Conservation (phyloP, 2,329 filamentous ascomycete genomes). For the Apiospora koreana region DNA sequence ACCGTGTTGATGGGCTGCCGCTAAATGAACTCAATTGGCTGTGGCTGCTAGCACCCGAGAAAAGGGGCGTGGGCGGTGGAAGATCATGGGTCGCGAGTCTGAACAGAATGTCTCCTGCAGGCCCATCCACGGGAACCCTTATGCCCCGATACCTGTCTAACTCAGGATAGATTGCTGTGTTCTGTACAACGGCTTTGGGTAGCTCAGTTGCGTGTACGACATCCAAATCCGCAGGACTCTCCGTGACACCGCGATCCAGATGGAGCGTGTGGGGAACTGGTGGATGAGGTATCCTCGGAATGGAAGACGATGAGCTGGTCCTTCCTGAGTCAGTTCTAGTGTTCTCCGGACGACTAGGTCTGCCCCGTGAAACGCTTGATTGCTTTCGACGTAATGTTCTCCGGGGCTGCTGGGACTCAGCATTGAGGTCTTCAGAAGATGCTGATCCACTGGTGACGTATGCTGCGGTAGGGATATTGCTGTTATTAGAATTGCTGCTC, state of each 20-base stretch:
- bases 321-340: constrained; percentile 38
- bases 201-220: constrained; percentile 44
- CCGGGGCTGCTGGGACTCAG: constrained; percentile 34
- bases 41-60: constrained; percentile 57
- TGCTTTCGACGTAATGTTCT: constrained; percentile 53
- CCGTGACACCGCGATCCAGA: constrained; percentile 43
- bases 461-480: constrained; percentile 34
- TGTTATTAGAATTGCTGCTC: constrained; percentile 39
- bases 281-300: constrained; percentile 38
- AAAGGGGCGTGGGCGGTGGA: constrained; percentile 67
- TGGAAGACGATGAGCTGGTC: constrained; percentile 45
- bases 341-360: constrained; percentile 33
- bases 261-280: constrained; percentile 37
- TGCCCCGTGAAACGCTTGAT: constrained; percentile 45
- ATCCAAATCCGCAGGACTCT: constrained; percentile 46
- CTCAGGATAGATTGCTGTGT: constrained; percentile 57
- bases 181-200: constrained; percentile 37
- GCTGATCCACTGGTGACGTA: constrained; percentile 17
- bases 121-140: constrained; percentile 38
- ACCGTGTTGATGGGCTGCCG: constrained; percentile 72
- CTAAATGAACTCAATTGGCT: constrained; percentile 60
- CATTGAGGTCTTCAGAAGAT: constrained; percentile 29
- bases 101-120: constrained; percentile 50
- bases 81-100: constrained; percentile 64
- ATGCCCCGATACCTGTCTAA: constrained; percentile 60